Conservation (phyloP, 257 asterid species). For the Galeopsis tetrahit region DNA sequence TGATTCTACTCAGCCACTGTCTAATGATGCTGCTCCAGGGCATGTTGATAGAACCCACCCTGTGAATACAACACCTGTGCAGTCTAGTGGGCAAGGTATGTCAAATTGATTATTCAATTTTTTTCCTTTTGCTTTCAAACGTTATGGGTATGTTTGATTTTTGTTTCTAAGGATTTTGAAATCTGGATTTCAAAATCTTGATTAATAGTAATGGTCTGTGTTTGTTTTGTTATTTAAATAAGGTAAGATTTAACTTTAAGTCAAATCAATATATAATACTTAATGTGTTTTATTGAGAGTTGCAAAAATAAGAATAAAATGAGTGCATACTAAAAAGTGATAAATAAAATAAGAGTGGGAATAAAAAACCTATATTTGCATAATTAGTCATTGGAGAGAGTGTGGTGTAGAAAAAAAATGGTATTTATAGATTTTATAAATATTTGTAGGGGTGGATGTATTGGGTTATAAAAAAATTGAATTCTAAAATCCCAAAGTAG, state of each 20-base stretch:
- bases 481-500: background rate
- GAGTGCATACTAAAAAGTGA: background rate
- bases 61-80: conserved; percentile 38
- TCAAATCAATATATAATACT: no score
- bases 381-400: background rate
- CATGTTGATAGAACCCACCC: conserved; percentile 38
- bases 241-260: no score
- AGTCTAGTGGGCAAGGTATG: conserved; percentile 56
- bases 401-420: background rate
- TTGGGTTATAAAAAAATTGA: no score
- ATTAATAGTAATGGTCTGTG: no score
- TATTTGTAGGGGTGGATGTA: no score
- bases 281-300: no score
- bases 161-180: no score
- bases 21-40: conserved; percentile 42
- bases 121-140: conserved; percentile 30
- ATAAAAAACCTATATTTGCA: no score
- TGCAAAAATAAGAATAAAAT: no score
- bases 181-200: no score
- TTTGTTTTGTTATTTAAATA: no score
- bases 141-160: conserved; percentile 34
- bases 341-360: background rate
- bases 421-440: no score
- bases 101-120: conserved; percentile 24
- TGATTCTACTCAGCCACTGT: background rate